These are phyloP conservation scores for Lithospermum erythrorhizon DNA, from an alignment of 257 asterid genomes.

Conservation along the genomic window DNA sequence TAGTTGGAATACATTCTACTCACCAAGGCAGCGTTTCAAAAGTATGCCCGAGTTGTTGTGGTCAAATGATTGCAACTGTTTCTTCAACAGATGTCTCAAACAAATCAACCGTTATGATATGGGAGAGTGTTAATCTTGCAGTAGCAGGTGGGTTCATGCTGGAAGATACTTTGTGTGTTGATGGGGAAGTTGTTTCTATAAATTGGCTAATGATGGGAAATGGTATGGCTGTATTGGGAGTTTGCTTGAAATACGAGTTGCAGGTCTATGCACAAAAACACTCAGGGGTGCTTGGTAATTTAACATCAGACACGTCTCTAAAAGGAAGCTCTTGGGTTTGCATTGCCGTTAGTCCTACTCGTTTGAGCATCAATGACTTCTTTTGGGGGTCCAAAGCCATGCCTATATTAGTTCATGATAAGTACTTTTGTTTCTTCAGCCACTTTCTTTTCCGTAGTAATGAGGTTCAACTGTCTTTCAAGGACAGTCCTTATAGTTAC, in stretches of 20 bases:
- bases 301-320: constrained; percentile 38
- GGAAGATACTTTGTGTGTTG: constrained; percentile 60
- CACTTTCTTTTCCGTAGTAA: constrained; percentile 35
- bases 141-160: constrained; percentile 58
- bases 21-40: constrained; percentile 45
- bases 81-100: constrained; percentile 24
- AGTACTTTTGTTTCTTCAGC: constrained; percentile 63
- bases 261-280: constrained; percentile 48
- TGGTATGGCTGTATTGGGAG: constrained; percentile 72
- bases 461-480: constrained; percentile 13
- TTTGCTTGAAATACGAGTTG: constrained; percentile 59
- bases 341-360: constrained; percentile 43
- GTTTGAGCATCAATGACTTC: constrained; percentile 51
- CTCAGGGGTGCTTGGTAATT: constrained; percentile 50
- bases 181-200: constrained; percentile 51
- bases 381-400: constrained; percentile 90
- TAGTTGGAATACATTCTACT: constrained; percentile 64
- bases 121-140: constrained; percentile 65
- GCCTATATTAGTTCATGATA: constrained; percentile 44
- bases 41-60: constrained; percentile 55
- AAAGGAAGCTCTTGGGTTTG: constrained; percentile 66
- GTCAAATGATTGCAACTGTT: constrained; percentile 60
- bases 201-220: constrained; percentile 69
- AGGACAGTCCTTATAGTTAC: constrained; percentile 12
- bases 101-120: constrained; percentile 37